Conservation (phyloP, 2,329 filamentous ascomycete species). For the Aspergillus spinulosporus region DNA sequence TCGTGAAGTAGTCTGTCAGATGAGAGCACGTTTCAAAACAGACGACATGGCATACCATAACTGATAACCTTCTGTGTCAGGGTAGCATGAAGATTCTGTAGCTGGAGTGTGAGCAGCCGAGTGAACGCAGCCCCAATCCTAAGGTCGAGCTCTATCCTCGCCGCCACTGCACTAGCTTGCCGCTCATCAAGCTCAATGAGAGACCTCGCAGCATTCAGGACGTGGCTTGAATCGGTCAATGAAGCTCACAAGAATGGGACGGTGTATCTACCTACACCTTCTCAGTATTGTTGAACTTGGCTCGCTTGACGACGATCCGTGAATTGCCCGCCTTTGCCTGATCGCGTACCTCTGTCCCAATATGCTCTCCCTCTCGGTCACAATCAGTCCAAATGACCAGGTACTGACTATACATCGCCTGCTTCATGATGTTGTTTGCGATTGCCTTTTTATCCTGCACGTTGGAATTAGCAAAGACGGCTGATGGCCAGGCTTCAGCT, state of each 20-base stretch:
- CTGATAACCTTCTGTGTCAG: slow-evolving; percentile 69
- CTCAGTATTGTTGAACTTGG: slow-evolving; percentile 94
- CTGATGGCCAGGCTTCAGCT: not conserved
- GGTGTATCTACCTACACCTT: slow-evolving; percentile 61
- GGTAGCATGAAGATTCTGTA: slow-evolving; percentile 70
- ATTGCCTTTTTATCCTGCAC: slow-evolving; percentile 73
- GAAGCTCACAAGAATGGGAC: not conserved
- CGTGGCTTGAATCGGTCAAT: slow-evolving; percentile 61
- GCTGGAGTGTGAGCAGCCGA: slow-evolving; percentile 75
- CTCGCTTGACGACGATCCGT: slow-evolving; percentile 75
- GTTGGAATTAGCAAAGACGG: slow-evolving; percentile 18
- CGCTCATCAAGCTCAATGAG: slow-evolving; percentile 77
- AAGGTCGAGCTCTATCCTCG: slow-evolving; percentile 88
- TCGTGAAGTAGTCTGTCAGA: not conserved
- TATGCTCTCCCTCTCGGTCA: slow-evolving; percentile 95
- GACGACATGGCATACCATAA: slow-evolving; percentile 63
- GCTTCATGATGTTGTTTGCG: slow-evolving; percentile 77
- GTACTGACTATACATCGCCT: slow-evolving; percentile 70
- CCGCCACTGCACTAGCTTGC: slow-evolving; percentile 82
- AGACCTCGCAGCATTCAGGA: slow-evolving; percentile 76
- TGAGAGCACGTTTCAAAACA: no score
- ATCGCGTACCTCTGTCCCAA: slow-evolving; percentile 84
- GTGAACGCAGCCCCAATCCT: slow-evolving; percentile 93
- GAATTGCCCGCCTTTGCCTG: slow-evolving; percentile 74
- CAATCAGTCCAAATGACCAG: slow-evolving; percentile 99